These are phyloP conservation scores for Stemphylium lycopersici DNA, from an alignment of 2,329 filamentous ascomycete species.

Conservation along the genomic window DNA sequence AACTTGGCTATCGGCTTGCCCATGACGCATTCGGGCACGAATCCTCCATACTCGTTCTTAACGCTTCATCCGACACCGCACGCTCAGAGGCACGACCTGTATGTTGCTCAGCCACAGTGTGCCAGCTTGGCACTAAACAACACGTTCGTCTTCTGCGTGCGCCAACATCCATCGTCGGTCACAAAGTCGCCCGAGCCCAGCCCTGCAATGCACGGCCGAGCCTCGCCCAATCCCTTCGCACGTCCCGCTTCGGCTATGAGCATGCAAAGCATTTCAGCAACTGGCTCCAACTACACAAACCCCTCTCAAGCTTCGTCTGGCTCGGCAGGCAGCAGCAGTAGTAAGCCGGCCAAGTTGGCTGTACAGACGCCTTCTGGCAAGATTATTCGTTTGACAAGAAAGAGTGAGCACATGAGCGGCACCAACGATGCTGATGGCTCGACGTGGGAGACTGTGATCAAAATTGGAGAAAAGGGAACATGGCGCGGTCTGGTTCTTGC, in stretches of 20 bases:
- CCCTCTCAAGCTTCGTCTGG: slow-evolving; percentile 64
- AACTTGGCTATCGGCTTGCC: slow-evolving; percentile 88
- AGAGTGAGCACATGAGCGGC: slow-evolving; percentile 69
- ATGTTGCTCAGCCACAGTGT: slow-evolving; percentile 95
- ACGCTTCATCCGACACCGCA: slow-evolving; percentile 94
- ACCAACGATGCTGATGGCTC: slow-evolving; percentile 71
- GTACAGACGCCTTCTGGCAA: slow-evolving; percentile 95
- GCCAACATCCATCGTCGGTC: slow-evolving; percentile 80
- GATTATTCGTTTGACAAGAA: slow-evolving; percentile 85
- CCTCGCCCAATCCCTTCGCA: slow-evolving; percentile 59
- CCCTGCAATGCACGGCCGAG: slow-evolving; percentile 51
- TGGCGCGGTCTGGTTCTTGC: slow-evolving; percentile 84
- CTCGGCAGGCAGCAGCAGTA: slow-evolving; percentile 62
- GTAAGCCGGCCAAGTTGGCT: slow-evolving; percentile 91
- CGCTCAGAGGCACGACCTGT: slow-evolving; percentile 95
- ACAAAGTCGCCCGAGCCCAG: slow-evolving; percentile 41
- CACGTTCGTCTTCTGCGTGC: slow-evolving; percentile 95
- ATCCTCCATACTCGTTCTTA: slow-evolving; percentile 92
- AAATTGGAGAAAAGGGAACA: slow-evolving; percentile 79
- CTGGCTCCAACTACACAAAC: slow-evolving; percentile 59
- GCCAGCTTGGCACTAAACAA: slow-evolving; percentile 88
- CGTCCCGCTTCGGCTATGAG: slow-evolving; percentile 65
- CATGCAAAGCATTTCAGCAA: slow-evolving; percentile 63
- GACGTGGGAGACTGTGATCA: slow-evolving; percentile 89
- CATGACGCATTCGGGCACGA: slow-evolving; percentile 86